These are phyloP conservation scores for Urtica urens DNA, from an alignment of 306 rosid genomes.

Conservation along the genomic window DNA sequence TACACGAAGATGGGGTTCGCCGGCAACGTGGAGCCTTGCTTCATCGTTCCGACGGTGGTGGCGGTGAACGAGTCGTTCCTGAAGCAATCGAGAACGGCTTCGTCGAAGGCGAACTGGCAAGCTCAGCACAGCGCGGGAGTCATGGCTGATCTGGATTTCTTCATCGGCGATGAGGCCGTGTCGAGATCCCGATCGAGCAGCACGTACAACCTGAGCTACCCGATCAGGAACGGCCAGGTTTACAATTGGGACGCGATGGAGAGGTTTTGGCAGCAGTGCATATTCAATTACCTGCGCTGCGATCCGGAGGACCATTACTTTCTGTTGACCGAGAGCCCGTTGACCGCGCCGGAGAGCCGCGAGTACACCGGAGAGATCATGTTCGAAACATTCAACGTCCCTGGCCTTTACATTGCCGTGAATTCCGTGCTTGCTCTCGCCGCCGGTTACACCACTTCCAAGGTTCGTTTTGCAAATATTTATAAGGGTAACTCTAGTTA, in stretches of 20 bases:
- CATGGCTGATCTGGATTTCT: slow-evolving; percentile 99
- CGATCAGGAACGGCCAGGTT: slow-evolving; percentile 81
- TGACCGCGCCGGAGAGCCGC: slow-evolving; percentile 93
- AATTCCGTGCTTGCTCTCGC: slow-evolving; percentile 99
- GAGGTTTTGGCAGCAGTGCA: slow-evolving; percentile 96
- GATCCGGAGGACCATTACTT: slow-evolving; percentile 99
- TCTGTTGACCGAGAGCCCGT: slow-evolving; percentile 85
- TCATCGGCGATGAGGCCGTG: slow-evolving; percentile 87
- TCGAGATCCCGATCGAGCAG: slow-evolving; percentile 72
- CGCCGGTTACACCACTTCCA: slow-evolving; percentile 95
- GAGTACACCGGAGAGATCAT: slow-evolving; percentile 97
- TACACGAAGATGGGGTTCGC: slow-evolving; percentile 98
- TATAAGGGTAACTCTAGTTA: too few relatives aligned
- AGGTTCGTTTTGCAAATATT: slow-evolving; percentile 40
- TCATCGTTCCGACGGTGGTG: slow-evolving; percentile 75
- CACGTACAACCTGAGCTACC: slow-evolving; percentile 71
- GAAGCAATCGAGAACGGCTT: slow-evolving; percentile 52
- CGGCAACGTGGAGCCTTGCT: slow-evolving; percentile 94
- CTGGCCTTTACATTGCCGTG: slow-evolving; percentile 91
- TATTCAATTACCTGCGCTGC: slow-evolving; percentile 87
- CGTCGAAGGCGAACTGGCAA: slow-evolving; percentile 70
- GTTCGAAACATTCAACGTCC: slow-evolving; percentile 98
- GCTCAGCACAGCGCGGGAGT: slow-evolving; percentile 98
- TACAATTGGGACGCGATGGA: slow-evolving; percentile 99
- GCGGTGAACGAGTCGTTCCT: slow-evolving; percentile 81